Evolutionary conservation across 2,329 filamentous ascomycete species (phyloP).

Genomic region (Phoma sp.): DNA sequence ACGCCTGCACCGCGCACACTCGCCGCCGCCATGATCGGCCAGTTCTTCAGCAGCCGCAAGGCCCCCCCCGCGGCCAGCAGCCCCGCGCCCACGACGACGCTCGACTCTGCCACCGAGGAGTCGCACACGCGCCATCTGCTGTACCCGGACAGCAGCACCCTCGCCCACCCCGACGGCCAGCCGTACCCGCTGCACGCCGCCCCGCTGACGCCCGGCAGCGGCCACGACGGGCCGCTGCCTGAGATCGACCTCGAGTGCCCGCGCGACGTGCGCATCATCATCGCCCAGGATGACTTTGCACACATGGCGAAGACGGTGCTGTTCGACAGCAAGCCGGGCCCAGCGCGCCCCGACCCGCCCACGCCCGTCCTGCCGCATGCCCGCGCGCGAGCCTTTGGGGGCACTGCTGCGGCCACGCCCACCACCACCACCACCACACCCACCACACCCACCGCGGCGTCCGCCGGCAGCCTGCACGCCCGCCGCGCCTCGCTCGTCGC

Average conservation of each 20-base stretch:
- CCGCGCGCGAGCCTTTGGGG: slow-evolving; percentile 37
- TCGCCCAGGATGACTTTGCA: slow-evolving; percentile 52
- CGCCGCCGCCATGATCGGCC: slow-evolving; percentile 48
- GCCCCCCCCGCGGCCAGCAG: slow-evolving; percentile 24
- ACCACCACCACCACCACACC: slow-evolving; percentile 23
- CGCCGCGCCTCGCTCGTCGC: slow-evolving; percentile 45
- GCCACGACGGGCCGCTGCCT: slow-evolving; percentile 46
- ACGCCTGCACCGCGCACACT: too few relatives aligned
- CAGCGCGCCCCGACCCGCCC: slow-evolving; percentile 39
- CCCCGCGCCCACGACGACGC: slow-evolving; percentile 35
- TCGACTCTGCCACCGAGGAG: slow-evolving; percentile 51
- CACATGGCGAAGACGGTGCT: slow-evolving; percentile 47
- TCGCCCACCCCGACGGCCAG: slow-evolving; percentile 47
- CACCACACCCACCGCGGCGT: slow-evolving; percentile 32
- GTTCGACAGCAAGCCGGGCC: slow-evolving; percentile 52
- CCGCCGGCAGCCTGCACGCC: slow-evolving; percentile 43
- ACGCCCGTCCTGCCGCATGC: slow-evolving; percentile 24
- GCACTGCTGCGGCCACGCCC: slow-evolving; percentile 17
- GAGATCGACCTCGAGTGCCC: slow-evolving; percentile 53
- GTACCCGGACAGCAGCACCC: slow-evolving; percentile 49
- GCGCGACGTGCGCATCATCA: slow-evolving; percentile 53
- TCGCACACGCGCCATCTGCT: slow-evolving; percentile 52
- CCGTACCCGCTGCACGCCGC: slow-evolving; percentile 44
- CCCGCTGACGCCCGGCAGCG: slow-evolving; percentile 39
- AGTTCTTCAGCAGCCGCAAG: slow-evolving; percentile 50